A percentile compares a stretch with the other conserved stretches of the same genome.
Conservation (phyloP, 1,139 yeast species). For the Saccharomyces hybrid region DNA sequence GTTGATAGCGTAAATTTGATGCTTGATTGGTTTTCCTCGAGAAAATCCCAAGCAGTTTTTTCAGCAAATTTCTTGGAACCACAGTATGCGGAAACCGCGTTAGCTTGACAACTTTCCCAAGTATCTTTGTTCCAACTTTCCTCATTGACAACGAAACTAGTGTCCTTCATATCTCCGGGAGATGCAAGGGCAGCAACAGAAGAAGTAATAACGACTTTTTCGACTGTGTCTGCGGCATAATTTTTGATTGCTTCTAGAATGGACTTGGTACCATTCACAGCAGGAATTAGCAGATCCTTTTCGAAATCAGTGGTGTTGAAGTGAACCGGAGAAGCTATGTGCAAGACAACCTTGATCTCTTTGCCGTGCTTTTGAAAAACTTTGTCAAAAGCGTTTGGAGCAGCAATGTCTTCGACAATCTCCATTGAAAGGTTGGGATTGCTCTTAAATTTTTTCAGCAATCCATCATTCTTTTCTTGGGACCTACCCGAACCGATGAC, state of each 20-base stretch:
- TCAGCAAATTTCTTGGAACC: conserved; percentile 49
- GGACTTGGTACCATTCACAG: conserved; percentile 44
- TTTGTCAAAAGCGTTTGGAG: conserved; percentile 44
- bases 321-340: conserved; percentile 46
- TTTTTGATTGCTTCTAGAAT: conserved; percentile 38
- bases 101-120: conserved; percentile 29
- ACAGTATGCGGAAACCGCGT: conserved; percentile 35
- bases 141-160: conserved; percentile 22
- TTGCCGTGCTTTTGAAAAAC: conserved; percentile 39
- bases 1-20: conserved; percentile 40
- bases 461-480: conserved; percentile 25
- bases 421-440: conserved; percentile 35
- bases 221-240: conserved; percentile 40
- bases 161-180: conserved; percentile 1
- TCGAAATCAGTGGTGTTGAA: conserved; percentile 29
- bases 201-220: conserved; percentile 38
- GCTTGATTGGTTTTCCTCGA: conserved; percentile 29
- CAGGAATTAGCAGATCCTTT: conserved; percentile 43
- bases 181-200: conserved; percentile 43
- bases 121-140: conserved; percentile 36
- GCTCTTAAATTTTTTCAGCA: conserved; percentile 20
- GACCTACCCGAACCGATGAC: conserved; percentile 36
- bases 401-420: conserved; percentile 43
- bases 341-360: conserved; percentile 46
- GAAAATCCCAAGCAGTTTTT: conserved; percentile 46